Evolutionary conservation across 371 early-diverging fungal species (phyloP), one percentile per base, ranked within the genome.

Genomic region (Mortierella sp.): DNA sequence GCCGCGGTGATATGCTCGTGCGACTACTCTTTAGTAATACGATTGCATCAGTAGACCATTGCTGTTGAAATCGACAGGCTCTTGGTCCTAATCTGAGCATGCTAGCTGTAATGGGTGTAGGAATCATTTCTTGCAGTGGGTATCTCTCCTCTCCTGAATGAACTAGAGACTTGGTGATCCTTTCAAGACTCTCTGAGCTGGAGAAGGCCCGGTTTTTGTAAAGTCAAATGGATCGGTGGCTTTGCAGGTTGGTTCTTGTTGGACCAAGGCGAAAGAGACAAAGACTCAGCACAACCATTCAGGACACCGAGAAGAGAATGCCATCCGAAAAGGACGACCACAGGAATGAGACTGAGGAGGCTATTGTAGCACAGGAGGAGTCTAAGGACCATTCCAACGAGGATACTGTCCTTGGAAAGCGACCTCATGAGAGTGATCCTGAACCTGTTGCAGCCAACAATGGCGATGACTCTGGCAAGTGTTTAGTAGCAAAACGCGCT

Each of bases 391-490:
- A 26, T 48, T 18, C 57, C 0, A 37, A 37, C 37, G 37, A 37
- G 37, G 37, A 37, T 37, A 16, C 77, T 21, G 62, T 60, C 29
- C 72, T 72, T 21, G 77, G 77, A 18, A 77, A 77, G 48, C 77
- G 62, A 37, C 30, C 72, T 37, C 72, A 61, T 48, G 77, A 77
- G 26, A 21, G 60, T 1, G 67, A 66, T 14, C 14, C 52, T 15
- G 68, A 61, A 12, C 56, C 67, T 9, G n/a, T n/a, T n/a, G 21
- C 12, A 19, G 60, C 62, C 21, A 26, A 1, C 18, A 53, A 55
- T 16, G 77, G 37, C 25, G 57, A 61, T 30, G 72, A 77, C 50
- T 77, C 77, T 70, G 77, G 77, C 64, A 76, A 25, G 76, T 29
- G 23, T 37, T 37, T 50, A 50, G 21, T 14, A 21, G 21, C 50